Evolutionary conservation across 2,329 filamentous ascomycete species (phyloP).

Genomic region (Colletotrichum sublineola): DNA sequence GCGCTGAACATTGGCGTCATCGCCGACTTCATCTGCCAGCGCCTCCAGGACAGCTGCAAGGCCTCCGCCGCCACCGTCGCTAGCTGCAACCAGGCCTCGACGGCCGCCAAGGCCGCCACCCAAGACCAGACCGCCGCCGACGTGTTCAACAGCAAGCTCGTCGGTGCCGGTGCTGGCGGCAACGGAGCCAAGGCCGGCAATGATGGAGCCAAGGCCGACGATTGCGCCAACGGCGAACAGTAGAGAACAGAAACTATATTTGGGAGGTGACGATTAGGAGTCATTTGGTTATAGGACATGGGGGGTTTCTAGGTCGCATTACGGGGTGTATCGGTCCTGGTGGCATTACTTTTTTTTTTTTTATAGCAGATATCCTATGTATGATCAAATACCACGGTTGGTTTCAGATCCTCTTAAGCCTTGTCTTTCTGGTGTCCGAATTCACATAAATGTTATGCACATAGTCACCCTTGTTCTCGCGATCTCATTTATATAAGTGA

Average conservation of each 20-base stretch:
- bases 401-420: not conserved
- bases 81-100: conserved; percentile 39
- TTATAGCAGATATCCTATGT: not conserved
- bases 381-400: conserved; percentile 18
- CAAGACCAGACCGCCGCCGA: conserved; percentile 47
- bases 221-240: no score
- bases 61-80: conserved; percentile 29
- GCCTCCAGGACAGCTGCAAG: conserved; percentile 51
- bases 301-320: not conserved
- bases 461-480: not conserved
- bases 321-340: not conserved
- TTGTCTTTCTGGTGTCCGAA: not conserved
- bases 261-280: not conserved
- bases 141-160: conserved; percentile 45
- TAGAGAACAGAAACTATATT: not conserved
- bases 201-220: no score
- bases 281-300: not conserved
- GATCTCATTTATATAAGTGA: no score
- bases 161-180: conserved; percentile 19
- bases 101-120: conserved; percentile 39
- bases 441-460: no score
- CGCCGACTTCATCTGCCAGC: conserved; percentile 61
- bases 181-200: no score
- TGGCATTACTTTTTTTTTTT: not conserved
- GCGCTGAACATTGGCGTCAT: conserved; percentile 57